phyloP scores from a whole-genome alignment of 2,329 filamentous ascomycete species.

The Microsporum ferrugineum region DNA sequence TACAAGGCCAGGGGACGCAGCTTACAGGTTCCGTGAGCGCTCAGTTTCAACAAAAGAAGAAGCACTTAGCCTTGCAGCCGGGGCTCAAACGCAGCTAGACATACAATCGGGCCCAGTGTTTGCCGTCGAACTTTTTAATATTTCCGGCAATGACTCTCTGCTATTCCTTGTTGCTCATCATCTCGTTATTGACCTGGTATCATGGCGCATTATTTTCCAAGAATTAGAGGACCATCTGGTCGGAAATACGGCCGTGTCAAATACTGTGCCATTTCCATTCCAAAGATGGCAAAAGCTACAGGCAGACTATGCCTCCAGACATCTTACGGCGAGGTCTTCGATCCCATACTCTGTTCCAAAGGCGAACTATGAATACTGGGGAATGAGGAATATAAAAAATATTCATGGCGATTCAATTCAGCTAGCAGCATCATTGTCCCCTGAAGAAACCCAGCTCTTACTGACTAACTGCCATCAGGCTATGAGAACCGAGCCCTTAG shows the following conservation, averaged over 20 bases:
- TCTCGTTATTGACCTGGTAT: slow-evolving; percentile 15
- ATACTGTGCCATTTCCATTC: slow-evolving; percentile 24
- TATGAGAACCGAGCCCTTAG: slow-evolving; percentile 27
- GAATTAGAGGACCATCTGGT: slow-evolving; percentile 15
- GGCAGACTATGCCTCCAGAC: slow-evolving; percentile 14
- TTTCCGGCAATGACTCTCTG: neutral
- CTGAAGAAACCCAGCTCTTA: slow-evolving; percentile 23
- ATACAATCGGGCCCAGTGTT: slow-evolving; percentile 19
- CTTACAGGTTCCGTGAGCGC: neutral
- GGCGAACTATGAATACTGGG: slow-evolving; percentile 26
- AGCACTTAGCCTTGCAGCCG: slow-evolving; percentile 12
- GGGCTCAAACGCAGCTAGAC: slow-evolving; percentile 23
- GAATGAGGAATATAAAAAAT: slow-evolving; percentile 21
- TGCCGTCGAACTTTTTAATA: slow-evolving; percentile 2
- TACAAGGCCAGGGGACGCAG: neutral
- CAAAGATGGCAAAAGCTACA: slow-evolving; percentile 28
- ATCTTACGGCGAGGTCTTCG: slow-evolving; percentile 2
- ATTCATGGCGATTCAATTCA: neutral
- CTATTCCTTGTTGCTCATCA: slow-evolving; percentile 13
- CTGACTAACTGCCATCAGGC: slow-evolving; percentile 20
- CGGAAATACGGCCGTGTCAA: slow-evolving; percentile 20
- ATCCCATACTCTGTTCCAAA: slow-evolving; percentile 21
- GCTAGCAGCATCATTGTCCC: slow-evolving; percentile 19
- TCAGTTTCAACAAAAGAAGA: slow-evolving; percentile 5
- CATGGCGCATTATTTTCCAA: slow-evolving; percentile 15